phyloP scores from a whole-genome alignment of 2,329 filamentous ascomycete genomes.

The Fusarium sp. region DNA sequence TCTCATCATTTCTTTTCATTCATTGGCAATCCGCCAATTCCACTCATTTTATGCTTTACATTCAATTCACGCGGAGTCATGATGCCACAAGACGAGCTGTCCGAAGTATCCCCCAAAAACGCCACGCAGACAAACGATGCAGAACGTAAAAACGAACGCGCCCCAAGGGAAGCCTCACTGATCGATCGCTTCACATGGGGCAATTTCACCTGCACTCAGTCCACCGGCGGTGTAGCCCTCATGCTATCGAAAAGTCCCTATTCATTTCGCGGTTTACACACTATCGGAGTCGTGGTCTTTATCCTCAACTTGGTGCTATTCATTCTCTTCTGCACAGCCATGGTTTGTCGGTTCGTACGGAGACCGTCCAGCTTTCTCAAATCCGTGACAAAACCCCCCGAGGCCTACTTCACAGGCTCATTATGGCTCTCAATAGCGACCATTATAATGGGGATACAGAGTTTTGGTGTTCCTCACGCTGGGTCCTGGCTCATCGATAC shows the following conservation, averaged over 20 bases:
- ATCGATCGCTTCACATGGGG: constrained; percentile 11
- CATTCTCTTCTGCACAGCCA: not conserved
- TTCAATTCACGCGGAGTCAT: not conserved
- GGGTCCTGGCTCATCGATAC: not conserved
- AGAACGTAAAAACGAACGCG: not conserved
- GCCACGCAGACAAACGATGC: accelerated
- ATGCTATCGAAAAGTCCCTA: not conserved
- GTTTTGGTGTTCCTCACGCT: constrained; percentile 8
- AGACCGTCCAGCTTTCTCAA: not conserved
- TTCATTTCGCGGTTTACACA: not conserved
- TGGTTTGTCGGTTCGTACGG: not conserved
- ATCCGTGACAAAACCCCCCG: not conserved
- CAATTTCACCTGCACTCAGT: constrained; percentile 11
- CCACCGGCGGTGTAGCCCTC: constrained; percentile 10
- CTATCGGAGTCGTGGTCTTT: not conserved
- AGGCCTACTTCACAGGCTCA: not conserved
- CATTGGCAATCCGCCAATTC: not conserved
- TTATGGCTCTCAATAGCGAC: constrained; percentile 10
- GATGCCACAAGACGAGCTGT: not conserved
- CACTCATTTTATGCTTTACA: too few species aligned
- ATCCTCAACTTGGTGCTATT: not conserved
- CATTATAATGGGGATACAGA: constrained; percentile 13
- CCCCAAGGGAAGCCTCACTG: not conserved
- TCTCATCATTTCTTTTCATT: not conserved
- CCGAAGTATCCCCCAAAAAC: not conserved